Percentiles rank a stretch among this genome's conserved stretches.
Evolutionary conservation across 148 eudicot species (phyloP).

Genomic region (Silene latifolia): DNA sequence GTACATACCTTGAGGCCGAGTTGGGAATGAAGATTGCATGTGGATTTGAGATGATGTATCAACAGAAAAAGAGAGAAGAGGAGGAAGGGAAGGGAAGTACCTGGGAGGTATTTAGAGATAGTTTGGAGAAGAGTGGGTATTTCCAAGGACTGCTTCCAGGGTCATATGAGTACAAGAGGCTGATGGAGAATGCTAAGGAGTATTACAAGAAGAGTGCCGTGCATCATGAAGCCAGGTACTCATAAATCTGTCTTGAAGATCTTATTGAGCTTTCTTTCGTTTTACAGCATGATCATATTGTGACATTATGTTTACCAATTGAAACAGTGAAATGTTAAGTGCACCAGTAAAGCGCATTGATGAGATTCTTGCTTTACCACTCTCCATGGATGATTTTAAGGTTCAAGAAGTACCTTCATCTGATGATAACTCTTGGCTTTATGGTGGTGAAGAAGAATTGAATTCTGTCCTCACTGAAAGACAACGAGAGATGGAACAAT

Average conservation of each 20-base stretch:
- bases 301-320: background rate
- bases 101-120: slow-evolving; percentile 73
- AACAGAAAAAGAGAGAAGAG: slow-evolving; percentile 54
- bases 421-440: slow-evolving; percentile 95
- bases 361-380: slow-evolving; percentile 72
- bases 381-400: slow-evolving; percentile 55
- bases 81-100: slow-evolving; percentile 77
- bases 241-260: background rate
- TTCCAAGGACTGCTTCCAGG: slow-evolving; percentile 76
- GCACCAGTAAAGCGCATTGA: slow-evolving; percentile 76
- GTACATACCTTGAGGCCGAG: slow-evolving; percentile 64
- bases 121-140: slow-evolving; percentile 68
- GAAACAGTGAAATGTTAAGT: slow-evolving; percentile 67
- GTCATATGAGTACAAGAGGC: slow-evolving; percentile 66
- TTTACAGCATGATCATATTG: background rate
- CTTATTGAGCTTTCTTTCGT: background rate
- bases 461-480: slow-evolving; percentile 79
- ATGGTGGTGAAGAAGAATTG: slow-evolving; percentile 83
- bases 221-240: slow-evolving; percentile 67
- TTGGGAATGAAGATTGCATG: slow-evolving; percentile 91
- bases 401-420: slow-evolving; percentile 63
- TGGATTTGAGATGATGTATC: slow-evolving; percentile 97
- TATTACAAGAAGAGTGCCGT: slow-evolving; percentile 61
- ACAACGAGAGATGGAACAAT: slow-evolving; percentile 77
- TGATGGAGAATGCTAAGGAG: slow-evolving; percentile 79